Conservation (phyloP, 1,139 yeast species). For the Lodderomyces pseudojiufengensis region DNA sequence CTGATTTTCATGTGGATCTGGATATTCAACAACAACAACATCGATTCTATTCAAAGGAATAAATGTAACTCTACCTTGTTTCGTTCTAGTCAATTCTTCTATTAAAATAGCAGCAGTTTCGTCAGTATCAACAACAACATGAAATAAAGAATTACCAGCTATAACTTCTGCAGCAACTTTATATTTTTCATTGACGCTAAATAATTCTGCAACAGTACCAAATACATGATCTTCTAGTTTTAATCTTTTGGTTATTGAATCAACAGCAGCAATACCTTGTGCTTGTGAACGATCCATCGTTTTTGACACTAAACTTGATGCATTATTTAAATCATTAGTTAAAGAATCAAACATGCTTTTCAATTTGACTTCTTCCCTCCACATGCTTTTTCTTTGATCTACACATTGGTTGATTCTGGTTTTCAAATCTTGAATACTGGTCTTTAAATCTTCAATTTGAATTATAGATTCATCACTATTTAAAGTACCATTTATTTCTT, state of each 20-base stretch:
- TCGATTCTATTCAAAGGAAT: slow-evolving; percentile 79
- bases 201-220: slow-evolving; percentile 84
- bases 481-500: slow-evolving; percentile 31
- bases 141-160: slow-evolving; percentile 83
- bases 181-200: slow-evolving; percentile 76
- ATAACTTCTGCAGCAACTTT: slow-evolving; percentile 83
- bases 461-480: slow-evolving; percentile 18
- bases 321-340: slow-evolving; percentile 50
- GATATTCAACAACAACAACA: slow-evolving; percentile 35
- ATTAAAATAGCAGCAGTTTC: slow-evolving; percentile 76
- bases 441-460: slow-evolving; percentile 26
- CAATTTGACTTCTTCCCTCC: slow-evolving; percentile 76
- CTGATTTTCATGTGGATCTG: slow-evolving; percentile 50
- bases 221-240: slow-evolving; percentile 58
- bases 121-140: slow-evolving; percentile 86
- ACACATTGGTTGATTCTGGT: slow-evolving; percentile 40
- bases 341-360: slow-evolving; percentile 55
- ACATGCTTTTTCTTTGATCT: slow-evolving; percentile 66
- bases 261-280: slow-evolving; percentile 66
- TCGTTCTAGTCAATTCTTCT: slow-evolving; percentile 69
- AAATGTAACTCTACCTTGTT: slow-evolving; percentile 83
- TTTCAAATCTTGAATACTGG: slow-evolving; percentile 37
- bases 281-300: slow-evolving; percentile 74
- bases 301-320: slow-evolving; percentile 59
- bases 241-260: slow-evolving; percentile 52